phyloP scores from a whole-genome alignment of 139 green algal species.

The Closterium sp. region DNA sequence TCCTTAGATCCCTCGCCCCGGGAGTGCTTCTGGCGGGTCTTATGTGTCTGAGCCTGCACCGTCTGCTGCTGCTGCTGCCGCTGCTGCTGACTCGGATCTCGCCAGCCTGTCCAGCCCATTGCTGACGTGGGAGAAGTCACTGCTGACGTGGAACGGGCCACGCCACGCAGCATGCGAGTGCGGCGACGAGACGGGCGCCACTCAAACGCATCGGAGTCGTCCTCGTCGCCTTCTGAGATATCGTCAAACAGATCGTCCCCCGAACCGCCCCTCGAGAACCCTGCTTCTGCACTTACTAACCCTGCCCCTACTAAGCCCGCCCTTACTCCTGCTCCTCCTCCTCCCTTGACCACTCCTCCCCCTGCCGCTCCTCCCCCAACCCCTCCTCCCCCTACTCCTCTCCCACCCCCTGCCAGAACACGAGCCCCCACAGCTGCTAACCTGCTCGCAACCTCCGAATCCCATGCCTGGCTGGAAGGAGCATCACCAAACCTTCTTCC shows the following conservation, averaged over 20 bases:
- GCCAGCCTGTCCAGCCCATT: background rate
- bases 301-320: background rate
- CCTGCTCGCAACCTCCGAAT: background rate
- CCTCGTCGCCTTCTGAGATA: background rate
- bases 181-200: background rate
- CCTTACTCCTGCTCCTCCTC: background rate
- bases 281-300: background rate
- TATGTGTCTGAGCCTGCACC: background rate
- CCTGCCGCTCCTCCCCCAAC: too few species aligned
- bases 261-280: background rate
- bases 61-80: background rate
- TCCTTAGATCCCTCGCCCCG: background rate
- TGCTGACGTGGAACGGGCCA: background rate
- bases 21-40: background rate
- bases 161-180: background rate
- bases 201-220: background rate
- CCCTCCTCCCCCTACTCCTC: background rate
- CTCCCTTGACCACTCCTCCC: too few species aligned
- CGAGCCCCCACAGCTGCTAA: background rate
- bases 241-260: background rate
- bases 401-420: background rate
- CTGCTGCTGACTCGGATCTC: background rate
- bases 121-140: background rate
- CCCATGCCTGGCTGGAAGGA: background rate
- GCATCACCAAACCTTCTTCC: too few species aligned